Evolutionary conservation across 2,329 filamentous ascomycete genomes (phyloP), one percentile per base, ranked within the genome.

Genomic region (Fusarium scirpi): DNA sequence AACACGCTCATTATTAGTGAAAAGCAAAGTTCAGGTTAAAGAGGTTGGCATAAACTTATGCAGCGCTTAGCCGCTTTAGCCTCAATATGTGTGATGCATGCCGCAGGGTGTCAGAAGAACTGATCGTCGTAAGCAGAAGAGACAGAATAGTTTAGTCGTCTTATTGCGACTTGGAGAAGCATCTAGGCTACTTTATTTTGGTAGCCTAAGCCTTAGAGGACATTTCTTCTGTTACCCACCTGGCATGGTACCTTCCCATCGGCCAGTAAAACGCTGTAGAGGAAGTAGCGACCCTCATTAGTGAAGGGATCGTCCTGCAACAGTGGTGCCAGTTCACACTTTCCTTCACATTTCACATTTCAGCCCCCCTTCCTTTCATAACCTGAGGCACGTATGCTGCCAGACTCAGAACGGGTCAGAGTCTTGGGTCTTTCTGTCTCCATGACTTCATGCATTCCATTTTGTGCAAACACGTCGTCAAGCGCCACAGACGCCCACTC

Each of bases 371-470:
- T 66, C 74, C 67, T 73, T 64, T 30, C 29, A 56, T 29, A 62
- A 53, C 57, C 65, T 67, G 38, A 67, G 62, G 64, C 64, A 67
- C 13, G 32, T 40, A 60, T 62, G 57, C 56, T 30, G 59, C 30
- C 48, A 51, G 58, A 69, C 52, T 58, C 61, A 64, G 54, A 62
- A 65, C 62, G 62, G 22, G 41, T 16, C 20, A 24, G 45, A 13
- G 46, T 32, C 46, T 32, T 51, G 47, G 67, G 58, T 65, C 59
- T 56, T 58, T 58, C 66, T 64, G 69, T 69, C 70, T 76, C 67
- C 67, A 77, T 77, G 76, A 78, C 76, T 78, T 80, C 68, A 79
- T 80, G 76, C 78, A 79, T 78, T 78, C 75, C 76, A 69, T 65
- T 71, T 70, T 71, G 70, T 70, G 65, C 64, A 74, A 74, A 76